These are phyloP conservation scores for Lentinula boryana DNA, from an alignment of 768 basidiomycete genomes.

Conservation along the genomic window DNA sequence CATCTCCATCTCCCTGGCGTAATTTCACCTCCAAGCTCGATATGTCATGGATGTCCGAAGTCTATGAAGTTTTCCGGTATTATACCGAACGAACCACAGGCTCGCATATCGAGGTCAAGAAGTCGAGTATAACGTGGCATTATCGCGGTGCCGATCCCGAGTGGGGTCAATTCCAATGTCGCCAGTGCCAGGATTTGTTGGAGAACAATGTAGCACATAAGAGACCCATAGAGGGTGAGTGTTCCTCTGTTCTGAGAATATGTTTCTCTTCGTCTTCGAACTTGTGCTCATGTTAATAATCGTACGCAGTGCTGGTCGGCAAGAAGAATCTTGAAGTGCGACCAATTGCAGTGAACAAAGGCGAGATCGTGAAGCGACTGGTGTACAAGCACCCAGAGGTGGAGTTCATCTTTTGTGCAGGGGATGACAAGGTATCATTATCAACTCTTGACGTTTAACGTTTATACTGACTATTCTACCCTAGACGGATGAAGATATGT, in stretches of 20 bases:
- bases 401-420: slow-evolving; percentile 96
- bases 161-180: slow-evolving; percentile 94
- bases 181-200: slow-evolving; percentile 92
- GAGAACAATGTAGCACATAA: slow-evolving; percentile 93
- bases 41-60: slow-evolving; percentile 98
- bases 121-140: slow-evolving; percentile 98
- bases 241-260: not conserved
- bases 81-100: slow-evolving; percentile 97
- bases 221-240: slow-evolving; percentile 85
- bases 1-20: slow-evolving; percentile 41
- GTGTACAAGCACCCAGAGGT: slow-evolving; percentile 90
- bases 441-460: not conserved
- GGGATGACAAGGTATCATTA: slow-evolving; percentile 83
- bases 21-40: slow-evolving; percentile 91
- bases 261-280: no score
- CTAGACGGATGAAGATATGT: slow-evolving; percentile 99
- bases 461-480: not conserved
- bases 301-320: slow-evolving; percentile 73
- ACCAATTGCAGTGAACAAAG: slow-evolving; percentile 95
- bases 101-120: slow-evolving; percentile 95
- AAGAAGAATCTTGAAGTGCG: slow-evolving; percentile 99
- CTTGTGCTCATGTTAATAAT: not conserved
- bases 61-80: slow-evolving; percentile 92
- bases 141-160: slow-evolving; percentile 90
- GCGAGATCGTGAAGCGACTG: slow-evolving; percentile 95